Conservation (phyloP, 2,329 filamentous ascomycete species). For the Arthrobotrys musiformis region DNA sequence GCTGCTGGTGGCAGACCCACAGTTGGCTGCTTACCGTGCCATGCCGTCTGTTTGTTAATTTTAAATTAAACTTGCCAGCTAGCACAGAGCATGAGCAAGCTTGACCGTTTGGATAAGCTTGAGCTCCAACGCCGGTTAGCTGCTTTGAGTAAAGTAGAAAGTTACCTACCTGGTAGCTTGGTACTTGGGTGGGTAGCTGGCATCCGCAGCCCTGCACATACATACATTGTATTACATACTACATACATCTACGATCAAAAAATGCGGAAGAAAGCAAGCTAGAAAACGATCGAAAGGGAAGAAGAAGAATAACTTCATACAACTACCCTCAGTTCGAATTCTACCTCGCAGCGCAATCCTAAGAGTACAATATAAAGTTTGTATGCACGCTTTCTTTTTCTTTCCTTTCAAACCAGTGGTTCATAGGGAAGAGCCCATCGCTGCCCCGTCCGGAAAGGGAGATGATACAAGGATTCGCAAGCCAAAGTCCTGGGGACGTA, state of each 20-base stretch:
- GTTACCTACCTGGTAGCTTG: not conserved
- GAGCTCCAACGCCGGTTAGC: slow-evolving; percentile 43
- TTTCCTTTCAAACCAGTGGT: not conserved
- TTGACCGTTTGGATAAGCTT: slow-evolving; percentile 19
- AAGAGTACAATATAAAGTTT: not conserved
- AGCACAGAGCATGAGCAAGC: slow-evolving; percentile 11
- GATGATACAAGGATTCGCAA: slow-evolving; percentile 32
- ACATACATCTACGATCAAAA: not conserved
- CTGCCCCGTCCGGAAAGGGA: slow-evolving; percentile 14
- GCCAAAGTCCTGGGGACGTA: slow-evolving; percentile 13
- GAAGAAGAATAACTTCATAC: not conserved
- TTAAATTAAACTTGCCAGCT: slow-evolving; percentile 24
- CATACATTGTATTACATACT: not conserved
- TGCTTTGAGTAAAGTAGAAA: not conserved
- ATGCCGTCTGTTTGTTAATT: slow-evolving; percentile 12
- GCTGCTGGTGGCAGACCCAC: slow-evolving; percentile 37
- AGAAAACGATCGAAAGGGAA: not conserved
- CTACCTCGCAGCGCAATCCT: not conserved
- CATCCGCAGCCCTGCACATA: not conserved
- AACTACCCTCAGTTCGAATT: not conserved
- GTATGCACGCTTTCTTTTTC: not conserved
- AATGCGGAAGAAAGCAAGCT: not conserved
- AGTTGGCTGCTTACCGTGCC: not conserved
- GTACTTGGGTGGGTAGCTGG: not conserved
- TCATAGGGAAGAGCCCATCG: slow-evolving; percentile 2